Conservation (phyloP, 2,329 filamentous ascomycete genomes). For the Penicillium sp. region DNA sequence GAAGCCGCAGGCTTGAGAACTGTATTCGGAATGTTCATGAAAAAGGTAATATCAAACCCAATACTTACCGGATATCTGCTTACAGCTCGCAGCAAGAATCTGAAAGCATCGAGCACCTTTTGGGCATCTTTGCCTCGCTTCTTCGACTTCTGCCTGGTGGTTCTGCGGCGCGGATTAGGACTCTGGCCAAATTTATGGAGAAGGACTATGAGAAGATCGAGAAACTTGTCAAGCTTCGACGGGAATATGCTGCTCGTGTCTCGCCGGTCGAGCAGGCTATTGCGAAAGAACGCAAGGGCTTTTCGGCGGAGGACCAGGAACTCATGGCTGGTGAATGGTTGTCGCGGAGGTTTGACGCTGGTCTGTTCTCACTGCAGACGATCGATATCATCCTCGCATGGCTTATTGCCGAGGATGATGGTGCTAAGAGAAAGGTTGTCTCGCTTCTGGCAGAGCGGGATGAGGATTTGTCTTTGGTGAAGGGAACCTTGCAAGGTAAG, state of each 20-base stretch:
- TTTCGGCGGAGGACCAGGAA: slow-evolving; percentile 59
- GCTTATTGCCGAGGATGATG: slow-evolving; percentile 84
- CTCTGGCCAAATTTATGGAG: slow-evolving; percentile 91
- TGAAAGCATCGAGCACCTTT: slow-evolving; percentile 70
- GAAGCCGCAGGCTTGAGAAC: slow-evolving; percentile 82
- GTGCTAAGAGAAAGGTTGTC: slow-evolving; percentile 64
- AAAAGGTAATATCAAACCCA: slow-evolving; percentile 51
- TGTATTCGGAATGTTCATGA: slow-evolving; percentile 84
- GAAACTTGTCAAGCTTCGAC: slow-evolving; percentile 68
- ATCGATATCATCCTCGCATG: slow-evolving; percentile 85
- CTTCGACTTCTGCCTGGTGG: slow-evolving; percentile 75
- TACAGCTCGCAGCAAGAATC: slow-evolving; percentile 54
- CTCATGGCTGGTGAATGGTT: slow-evolving; percentile 69
- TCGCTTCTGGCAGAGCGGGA: slow-evolving; percentile 65
- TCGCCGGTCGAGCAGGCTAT: slow-evolving; percentile 63
- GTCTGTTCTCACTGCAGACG: slow-evolving; percentile 72
- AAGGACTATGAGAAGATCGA: slow-evolving; percentile 83
- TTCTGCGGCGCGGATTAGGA: slow-evolving; percentile 74
- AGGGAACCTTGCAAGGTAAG: slow-evolving; percentile 63
- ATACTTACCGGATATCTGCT: slow-evolving; percentile 4
- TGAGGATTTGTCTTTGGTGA: slow-evolving; percentile 63
- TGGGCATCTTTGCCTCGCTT: slow-evolving; percentile 81
- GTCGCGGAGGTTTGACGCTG: slow-evolving; percentile 73
- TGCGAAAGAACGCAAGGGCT: slow-evolving; percentile 53
- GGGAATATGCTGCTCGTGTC: slow-evolving; percentile 66